A percentile compares a stretch with the other conserved stretches of the same genome.
Evolutionary conservation across 495 filamentous ascomycete genomes (phyloP).

Genomic region (Parathielavia hyrcaniae): DNA sequence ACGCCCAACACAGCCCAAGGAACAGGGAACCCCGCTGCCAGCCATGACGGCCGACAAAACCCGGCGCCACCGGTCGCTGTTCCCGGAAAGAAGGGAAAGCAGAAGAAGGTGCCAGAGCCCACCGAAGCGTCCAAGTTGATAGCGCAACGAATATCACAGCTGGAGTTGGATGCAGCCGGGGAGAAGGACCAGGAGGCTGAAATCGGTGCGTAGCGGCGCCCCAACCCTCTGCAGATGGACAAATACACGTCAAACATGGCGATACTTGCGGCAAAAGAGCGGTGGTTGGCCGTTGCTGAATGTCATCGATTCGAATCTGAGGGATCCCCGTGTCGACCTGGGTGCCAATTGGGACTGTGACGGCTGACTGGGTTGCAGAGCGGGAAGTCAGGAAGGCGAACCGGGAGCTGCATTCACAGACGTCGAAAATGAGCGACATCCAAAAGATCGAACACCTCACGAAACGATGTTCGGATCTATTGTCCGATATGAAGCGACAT

Average conservation of each 20-base stretch:
- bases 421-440: constrained; percentile 67
- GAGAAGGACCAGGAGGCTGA: constrained; percentile 94
- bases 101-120: constrained; percentile 65
- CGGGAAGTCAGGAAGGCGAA: constrained; percentile 84
- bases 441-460: constrained; percentile 78
- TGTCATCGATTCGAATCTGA: too few species aligned
- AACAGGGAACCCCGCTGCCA: constrained; percentile 36
- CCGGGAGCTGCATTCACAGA: constrained; percentile 74
- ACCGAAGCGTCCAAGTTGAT: constrained; percentile 84
- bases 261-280: not conserved
- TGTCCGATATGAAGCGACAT: constrained; percentile 88
- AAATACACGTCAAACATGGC: not conserved
- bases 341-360: not conserved
- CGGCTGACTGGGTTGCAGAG: constrained; percentile 34
- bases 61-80: constrained; percentile 39
- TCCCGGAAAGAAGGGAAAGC: constrained; percentile 59
- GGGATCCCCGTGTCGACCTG: too few species aligned
- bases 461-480: constrained; percentile 82
- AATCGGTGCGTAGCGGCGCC: constrained; percentile 67
- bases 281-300: not conserved
- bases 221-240: not conserved
- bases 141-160: constrained; percentile 86
- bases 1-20: constrained; percentile 22
- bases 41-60: constrained; percentile 38
- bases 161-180: constrained; percentile 84